Evolutionary conservation across 176 grass and related monocot species (phyloP).

Genomic region (Oryza rufipogon): DNA sequence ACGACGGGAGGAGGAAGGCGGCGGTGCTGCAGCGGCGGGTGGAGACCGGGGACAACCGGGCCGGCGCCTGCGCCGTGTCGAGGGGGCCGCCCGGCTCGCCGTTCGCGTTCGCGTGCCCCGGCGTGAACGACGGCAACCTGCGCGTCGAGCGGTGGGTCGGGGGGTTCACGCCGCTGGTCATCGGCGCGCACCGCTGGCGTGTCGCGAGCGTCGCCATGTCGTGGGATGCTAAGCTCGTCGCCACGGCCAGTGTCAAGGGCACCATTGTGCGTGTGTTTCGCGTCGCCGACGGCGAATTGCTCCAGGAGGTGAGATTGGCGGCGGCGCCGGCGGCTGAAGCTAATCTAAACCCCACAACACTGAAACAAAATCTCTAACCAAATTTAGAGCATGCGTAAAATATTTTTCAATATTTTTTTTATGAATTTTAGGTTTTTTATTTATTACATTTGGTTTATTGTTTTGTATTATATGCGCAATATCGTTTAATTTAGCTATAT

Average conservation of each 20-base stretch:
- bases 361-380: no score
- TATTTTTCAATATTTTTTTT: no score
- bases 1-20: neutral
- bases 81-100: constrained; percentile 39
- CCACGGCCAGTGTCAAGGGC: constrained; percentile 69
- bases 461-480: no score
- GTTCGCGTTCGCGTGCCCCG: constrained; percentile 62
- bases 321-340: no score
- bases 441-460: no score
- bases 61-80: constrained; percentile 65
- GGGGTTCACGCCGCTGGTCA: constrained; percentile 39
- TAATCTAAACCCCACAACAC: no score
- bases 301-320: constrained; percentile 58
- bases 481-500: no score
- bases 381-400: no score
- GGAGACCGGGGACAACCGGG: constrained; percentile 52
- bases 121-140: constrained; percentile 50
- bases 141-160: constrained; percentile 60
- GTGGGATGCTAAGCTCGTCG: constrained; percentile 61
- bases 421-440: no score
- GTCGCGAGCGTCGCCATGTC: constrained; percentile 67
- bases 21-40: constrained; percentile 45
- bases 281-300: constrained; percentile 52
- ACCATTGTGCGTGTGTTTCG: constrained; percentile 67
- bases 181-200: constrained; percentile 57